These are phyloP conservation scores for Nakaseomyces bracarensis DNA, from an alignment of 1,139 yeast genomes.

Conservation along the genomic window DNA sequence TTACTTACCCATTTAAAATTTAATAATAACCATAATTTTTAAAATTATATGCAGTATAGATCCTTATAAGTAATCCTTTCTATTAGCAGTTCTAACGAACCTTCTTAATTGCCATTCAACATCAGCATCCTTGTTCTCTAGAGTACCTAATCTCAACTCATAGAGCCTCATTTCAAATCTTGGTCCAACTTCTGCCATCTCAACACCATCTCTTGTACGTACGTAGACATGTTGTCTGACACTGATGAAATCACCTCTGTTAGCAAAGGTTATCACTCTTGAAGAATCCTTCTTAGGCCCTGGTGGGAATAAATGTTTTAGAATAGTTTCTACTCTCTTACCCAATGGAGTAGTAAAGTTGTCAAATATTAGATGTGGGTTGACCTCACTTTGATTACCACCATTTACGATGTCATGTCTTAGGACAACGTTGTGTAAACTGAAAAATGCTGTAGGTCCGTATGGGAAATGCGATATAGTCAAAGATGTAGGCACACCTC, in stretches of 20 bases:
- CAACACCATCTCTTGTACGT: slow-evolving; percentile 79
- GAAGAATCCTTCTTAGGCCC: slow-evolving; percentile 89
- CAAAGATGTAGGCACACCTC: slow-evolving; percentile 95
- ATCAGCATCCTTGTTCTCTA: slow-evolving; percentile 96
- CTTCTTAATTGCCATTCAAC: slow-evolving; percentile 93
- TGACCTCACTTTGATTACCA: slow-evolving; percentile 84
- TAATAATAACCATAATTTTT: no score
- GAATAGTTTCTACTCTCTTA: slow-evolving; percentile 64
- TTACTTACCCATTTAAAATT: no score
- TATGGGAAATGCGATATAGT: slow-evolving; percentile 95
- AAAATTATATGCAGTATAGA: not conserved
- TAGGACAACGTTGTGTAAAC: slow-evolving; percentile 86
- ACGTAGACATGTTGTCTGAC: slow-evolving; percentile 95
- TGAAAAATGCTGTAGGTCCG: slow-evolving; percentile 93
- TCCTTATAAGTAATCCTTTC: slow-evolving; percentile 67
- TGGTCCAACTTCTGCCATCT: slow-evolving; percentile 96
- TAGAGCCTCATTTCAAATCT: slow-evolving; percentile 91
- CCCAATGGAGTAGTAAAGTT: slow-evolving; percentile 83
- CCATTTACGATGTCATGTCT: slow-evolving; percentile 85
- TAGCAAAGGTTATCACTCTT: slow-evolving; percentile 84
- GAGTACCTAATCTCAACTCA: slow-evolving; percentile 79
- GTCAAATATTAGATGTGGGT: slow-evolving; percentile 90
- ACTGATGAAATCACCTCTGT: slow-evolving; percentile 81
- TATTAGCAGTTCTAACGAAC: slow-evolving; percentile 87
- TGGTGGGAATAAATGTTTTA: slow-evolving; percentile 90